These are phyloP conservation scores for Alternaria ethzedia DNA, from an alignment of 2,329 filamentous ascomycete species.

Conservation along the genomic window DNA sequence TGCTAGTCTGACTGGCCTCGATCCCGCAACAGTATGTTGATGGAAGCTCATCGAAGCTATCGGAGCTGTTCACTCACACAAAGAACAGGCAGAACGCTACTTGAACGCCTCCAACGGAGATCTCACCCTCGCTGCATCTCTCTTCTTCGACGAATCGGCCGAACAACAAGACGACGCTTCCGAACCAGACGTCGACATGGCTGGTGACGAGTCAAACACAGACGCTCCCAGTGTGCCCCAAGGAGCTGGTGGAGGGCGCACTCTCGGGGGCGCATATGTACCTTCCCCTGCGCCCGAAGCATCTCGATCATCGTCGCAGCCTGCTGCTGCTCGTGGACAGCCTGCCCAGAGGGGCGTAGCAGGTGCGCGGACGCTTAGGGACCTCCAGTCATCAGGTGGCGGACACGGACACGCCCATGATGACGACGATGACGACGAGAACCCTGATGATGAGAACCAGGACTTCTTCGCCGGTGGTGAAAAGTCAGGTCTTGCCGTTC, in stretches of 20 bases:
- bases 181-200: constrained; percentile 42
- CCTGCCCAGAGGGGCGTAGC: constrained; percentile 36
- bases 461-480: constrained; percentile 85
- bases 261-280: constrained; percentile 45
- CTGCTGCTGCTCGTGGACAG: constrained; percentile 29
- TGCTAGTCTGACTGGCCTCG: constrained; percentile 42
- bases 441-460: constrained; percentile 64
- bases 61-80: constrained; percentile 31
- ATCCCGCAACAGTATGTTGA: constrained; percentile 40
- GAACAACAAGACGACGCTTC: constrained; percentile 26
- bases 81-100: constrained; percentile 51
- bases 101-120: constrained; percentile 55
- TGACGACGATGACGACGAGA: constrained; percentile 61
- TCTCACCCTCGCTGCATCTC: constrained; percentile 52
- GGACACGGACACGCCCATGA: constrained; percentile 56
- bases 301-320: constrained; percentile 16
- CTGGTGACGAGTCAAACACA: constrained; percentile 38
- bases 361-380: constrained; percentile 52
- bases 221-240: constrained; percentile 27
- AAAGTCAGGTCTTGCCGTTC: constrained; percentile 76
- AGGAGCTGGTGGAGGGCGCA: constrained; percentile 44
- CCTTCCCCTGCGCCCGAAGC: constrained; percentile 31
- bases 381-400: constrained; percentile 53
- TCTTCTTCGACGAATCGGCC: constrained; percentile 52
- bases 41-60: constrained; percentile 37